Evolutionary conservation across 257 asterid species (phyloP), one percentile per base, ranked within the genome.

Genomic region (Gentiana macrophylla): DNA sequence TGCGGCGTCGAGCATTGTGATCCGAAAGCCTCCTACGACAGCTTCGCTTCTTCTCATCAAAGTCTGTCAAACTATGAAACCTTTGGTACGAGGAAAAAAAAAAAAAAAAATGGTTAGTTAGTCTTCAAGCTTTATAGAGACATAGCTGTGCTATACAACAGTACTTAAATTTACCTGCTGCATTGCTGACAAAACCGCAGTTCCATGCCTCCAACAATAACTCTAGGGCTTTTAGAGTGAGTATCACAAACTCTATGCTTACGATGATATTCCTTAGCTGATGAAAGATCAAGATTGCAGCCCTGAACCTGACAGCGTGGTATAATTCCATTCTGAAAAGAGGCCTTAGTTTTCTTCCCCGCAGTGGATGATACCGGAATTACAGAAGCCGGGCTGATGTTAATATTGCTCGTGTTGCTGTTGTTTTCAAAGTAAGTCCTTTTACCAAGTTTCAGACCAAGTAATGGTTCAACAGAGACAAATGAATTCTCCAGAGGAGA

Each of bases 171-270:
- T 36, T 52, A 91, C 96, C 98, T 87, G 87, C 98, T 91, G 74
- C 98, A 91, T 69, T 91, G 98, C 62, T 91, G 98, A 72, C 98
- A 90, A 73, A 90, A 90, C 33, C 98, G 87, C 38, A 86, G 94
- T 46, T 80, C 96, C 55, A 69, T 61, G 55, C 94, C 95, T 60
- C 80, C 84, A 37, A 90, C 73, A 32, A 74, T 48, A 8, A 84
- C 96, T 71, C 79, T 80, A 9, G 94, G 77, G 74, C 72, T 70
- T 62, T 90, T 90, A 50, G 98, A 84, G 74, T 91, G 98, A 49
- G 47, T 15, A 45, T 74, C 96, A 56, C 98, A 91, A 48, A 91
- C 95, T 66, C 80, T 76, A 69, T 91, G 96, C 82, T 87, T 86
- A 15, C 91, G 79, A 61, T 91, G 94, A 70, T 91, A 86, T 15